Evolutionary conservation across 768 basidiomycete species (phyloP).

Genomic region (Chalciporus piperatus): DNA sequence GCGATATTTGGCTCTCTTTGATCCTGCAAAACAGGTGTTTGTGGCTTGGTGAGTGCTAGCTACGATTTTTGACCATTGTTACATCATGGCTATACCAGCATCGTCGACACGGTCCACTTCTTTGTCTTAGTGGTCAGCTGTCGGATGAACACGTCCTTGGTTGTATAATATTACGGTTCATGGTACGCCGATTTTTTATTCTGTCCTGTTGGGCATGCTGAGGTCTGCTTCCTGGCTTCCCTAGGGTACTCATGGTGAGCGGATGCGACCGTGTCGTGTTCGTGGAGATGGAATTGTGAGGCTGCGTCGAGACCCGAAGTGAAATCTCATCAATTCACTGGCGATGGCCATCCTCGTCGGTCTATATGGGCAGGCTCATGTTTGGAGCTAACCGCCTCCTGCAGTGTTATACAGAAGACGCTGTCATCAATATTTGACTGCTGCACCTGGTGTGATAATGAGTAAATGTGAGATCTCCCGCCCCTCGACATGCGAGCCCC

Average conservation of each 20-base stretch:
- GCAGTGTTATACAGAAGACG: conserved; percentile 9
- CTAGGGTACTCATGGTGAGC: too few relatives aligned
- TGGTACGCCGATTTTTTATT: too few relatives aligned
- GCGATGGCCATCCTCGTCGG: conserved; percentile 12
- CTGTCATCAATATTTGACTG: neutral
- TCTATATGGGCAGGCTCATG: neutral
- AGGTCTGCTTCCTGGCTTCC: too few relatives aligned
- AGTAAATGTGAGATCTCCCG: conserved; percentile 10
- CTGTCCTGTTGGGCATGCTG: too few relatives aligned
- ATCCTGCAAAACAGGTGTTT: conserved; percentile 3
- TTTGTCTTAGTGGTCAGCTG: neutral
- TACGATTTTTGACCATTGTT: neutral
- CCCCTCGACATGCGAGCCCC: neutral
- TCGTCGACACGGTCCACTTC: conserved; percentile 6
- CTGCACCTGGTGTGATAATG: conserved; percentile 10
- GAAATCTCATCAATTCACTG: conserved; percentile 1
- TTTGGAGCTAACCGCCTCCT: neutral
- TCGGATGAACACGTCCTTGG: neutral
- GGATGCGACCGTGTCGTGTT: conserved; percentile 1
- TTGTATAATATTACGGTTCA: neutral
- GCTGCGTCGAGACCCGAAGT: neutral
- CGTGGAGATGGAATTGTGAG: conserved; percentile 15
- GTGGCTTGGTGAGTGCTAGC: conserved; percentile 2
- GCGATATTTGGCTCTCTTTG: neutral
- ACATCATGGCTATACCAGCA: neutral